These are phyloP conservation scores for Pythium phragmiticola DNA, from an alignment of 352 stramenopile genomes.

Conservation along the genomic window DNA sequence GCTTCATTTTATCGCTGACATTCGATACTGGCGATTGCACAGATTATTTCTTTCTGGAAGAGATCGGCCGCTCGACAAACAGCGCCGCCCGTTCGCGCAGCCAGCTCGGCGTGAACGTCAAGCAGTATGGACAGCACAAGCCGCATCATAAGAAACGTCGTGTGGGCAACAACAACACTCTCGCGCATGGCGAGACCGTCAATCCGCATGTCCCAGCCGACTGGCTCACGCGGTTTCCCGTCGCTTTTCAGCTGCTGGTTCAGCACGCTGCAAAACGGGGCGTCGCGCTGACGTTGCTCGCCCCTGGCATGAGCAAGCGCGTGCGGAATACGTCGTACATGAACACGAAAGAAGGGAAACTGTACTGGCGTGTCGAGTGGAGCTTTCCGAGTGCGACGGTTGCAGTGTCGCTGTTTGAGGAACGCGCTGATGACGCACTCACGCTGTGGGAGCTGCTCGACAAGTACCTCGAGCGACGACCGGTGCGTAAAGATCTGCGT, in stretches of 20 bases:
- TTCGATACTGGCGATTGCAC: neutral
- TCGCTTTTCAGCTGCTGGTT: conserved; percentile 65
- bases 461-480: conserved; percentile 54
- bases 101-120: conserved; percentile 28
- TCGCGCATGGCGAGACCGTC: conserved; percentile 12
- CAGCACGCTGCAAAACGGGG: conserved; percentile 68
- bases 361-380: conserved; percentile 85
- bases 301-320: conserved; percentile 81
- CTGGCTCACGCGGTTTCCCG: conserved; percentile 72
- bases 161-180: conserved; percentile 3
- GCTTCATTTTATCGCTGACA: neutral
- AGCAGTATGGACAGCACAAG: conserved; percentile 16
- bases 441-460: conserved; percentile 60
- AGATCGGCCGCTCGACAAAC: conserved; percentile 32
- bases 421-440: conserved; percentile 45
- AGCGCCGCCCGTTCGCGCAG: conserved; percentile 27
- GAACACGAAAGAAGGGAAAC: conserved; percentile 51
- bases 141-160: conserved; percentile 24
- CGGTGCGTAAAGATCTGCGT: conserved; percentile 40
- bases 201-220: conserved; percentile 35
- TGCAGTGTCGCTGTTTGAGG: conserved; percentile 45
- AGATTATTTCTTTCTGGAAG: conserved; percentile 49
- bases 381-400: conserved; percentile 55
- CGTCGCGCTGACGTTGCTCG: conserved; percentile 64
- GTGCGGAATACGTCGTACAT: conserved; percentile 74